These are phyloP conservation scores for Scutellaria galericulata DNA, from an alignment of 257 asterid genomes.

Conservation along the genomic window DNA sequence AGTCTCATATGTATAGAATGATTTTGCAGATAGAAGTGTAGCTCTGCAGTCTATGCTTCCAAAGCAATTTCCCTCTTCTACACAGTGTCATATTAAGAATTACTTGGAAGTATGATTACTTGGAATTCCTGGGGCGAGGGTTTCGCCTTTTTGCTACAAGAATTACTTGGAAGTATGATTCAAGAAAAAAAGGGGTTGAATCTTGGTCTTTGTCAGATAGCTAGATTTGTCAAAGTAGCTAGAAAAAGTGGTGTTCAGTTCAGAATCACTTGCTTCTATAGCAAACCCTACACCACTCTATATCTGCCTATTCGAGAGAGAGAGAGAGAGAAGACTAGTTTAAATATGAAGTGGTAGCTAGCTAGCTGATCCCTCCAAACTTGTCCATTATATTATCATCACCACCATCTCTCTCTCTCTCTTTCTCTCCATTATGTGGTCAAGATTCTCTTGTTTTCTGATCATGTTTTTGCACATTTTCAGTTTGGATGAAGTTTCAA, in stretches of 20 bases:
- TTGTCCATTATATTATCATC: slow-evolving; percentile 16
- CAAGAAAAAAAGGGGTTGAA: slow-evolving; percentile 42
- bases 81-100: slow-evolving; percentile 28
- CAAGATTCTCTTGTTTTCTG: slow-evolving; percentile 38
- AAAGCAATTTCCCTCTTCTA: slow-evolving; percentile 24
- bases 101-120: slow-evolving; percentile 35
- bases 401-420: slow-evolving; percentile 34
- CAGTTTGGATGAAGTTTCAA: slow-evolving; percentile 44
- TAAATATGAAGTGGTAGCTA: slow-evolving; percentile 24
- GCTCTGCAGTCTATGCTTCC: slow-evolving; percentile 55
- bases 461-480: slow-evolving; percentile 42
- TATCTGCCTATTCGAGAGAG: slow-evolving; percentile 19
- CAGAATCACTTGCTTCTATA: slow-evolving; percentile 64
- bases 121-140: too few relatives aligned
- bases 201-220: slow-evolving; percentile 30
- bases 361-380: neutral
- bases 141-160: too few relatives aligned
- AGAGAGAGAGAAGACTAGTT: slow-evolving; percentile 25
- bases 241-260: slow-evolving; percentile 16
- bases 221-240: slow-evolving; percentile 38
- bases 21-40: slow-evolving; percentile 37
- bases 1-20: too few relatives aligned
- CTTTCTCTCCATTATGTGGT: slow-evolving; percentile 41
- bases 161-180: slow-evolving; percentile 36
- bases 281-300: slow-evolving; percentile 44